phyloP scores from a whole-genome alignment of 148 eudicot genomes.

The Vaccinium darrowii region DNA sequence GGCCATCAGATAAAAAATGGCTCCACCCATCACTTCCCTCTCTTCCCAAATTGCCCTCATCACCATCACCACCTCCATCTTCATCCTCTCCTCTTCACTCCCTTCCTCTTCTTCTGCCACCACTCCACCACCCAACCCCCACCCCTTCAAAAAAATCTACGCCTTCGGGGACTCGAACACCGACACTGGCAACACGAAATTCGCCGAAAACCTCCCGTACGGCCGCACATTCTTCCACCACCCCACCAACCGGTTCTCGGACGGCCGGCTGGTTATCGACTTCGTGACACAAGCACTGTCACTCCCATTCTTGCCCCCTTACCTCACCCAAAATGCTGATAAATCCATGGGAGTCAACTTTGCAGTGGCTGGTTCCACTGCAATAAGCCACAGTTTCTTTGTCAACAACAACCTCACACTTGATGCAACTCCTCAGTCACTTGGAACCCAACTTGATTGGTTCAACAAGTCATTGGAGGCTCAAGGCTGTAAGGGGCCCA shows the following conservation, averaged over 20 bases:
- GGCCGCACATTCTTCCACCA: conserved; percentile 89
- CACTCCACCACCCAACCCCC: conserved; percentile 5
- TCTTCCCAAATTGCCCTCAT: conserved; percentile 9
- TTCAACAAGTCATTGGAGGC: conserved; percentile 30
- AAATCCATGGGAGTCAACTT: conserved; percentile 51
- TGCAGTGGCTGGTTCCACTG: conserved; percentile 79
- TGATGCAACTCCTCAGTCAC: conserved; percentile 30
- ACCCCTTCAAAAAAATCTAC: conserved; percentile 55
- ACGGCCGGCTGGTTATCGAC: conserved; percentile 87
- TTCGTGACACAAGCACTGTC: conserved; percentile 55
- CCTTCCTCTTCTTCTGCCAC: neutral
- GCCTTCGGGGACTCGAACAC: conserved; percentile 95
- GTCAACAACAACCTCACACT: conserved; percentile 47
- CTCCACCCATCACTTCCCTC: neutral
- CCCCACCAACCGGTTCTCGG: conserved; percentile 93
- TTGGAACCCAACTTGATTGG: conserved; percentile 42
- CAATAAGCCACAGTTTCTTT: conserved; percentile 59
- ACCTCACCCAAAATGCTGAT: conserved; percentile 27
- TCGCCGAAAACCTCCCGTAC: conserved; percentile 60
- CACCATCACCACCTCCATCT: conserved; percentile 5
- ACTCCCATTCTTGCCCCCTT: conserved; percentile 69
- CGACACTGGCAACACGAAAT: conserved; percentile 87
- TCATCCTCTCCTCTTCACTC: conserved; percentile 17
- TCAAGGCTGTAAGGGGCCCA: conserved; percentile 10
- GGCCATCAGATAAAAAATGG: conserved; percentile 9